Conservation (phyloP, 164 flowering plant genomes). For the Dillenia turbinata region DNA sequence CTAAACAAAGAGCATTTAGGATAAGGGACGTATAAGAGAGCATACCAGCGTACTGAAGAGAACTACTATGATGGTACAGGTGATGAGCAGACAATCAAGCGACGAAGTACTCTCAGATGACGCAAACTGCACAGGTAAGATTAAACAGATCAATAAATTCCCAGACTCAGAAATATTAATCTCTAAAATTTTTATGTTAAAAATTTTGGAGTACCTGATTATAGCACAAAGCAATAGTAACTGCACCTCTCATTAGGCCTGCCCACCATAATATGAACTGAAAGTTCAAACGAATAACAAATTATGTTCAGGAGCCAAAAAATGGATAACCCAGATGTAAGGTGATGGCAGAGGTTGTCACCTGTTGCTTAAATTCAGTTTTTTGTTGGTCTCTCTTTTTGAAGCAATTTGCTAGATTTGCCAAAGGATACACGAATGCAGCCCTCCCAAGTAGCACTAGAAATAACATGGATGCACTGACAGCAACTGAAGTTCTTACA, state of each 20-base stretch:
- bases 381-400: constrained; percentile 21
- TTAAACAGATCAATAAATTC: neutral
- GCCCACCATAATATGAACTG: constrained; percentile 87
- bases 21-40: neutral
- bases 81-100: constrained; percentile 38
- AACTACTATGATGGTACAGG: constrained; percentile 61
- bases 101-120: constrained; percentile 13
- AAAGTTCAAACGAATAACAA: constrained; percentile 8
- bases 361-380: constrained; percentile 48
- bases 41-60: constrained; percentile 73
- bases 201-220: constrained; percentile 33
- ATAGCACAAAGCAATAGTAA: constrained; percentile 67
- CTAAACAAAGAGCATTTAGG: too few relatives aligned
- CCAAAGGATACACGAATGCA: constrained; percentile 59
- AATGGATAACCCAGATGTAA: too few relatives aligned
- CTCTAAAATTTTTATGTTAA: neutral
- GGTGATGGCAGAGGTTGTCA: constrained; percentile 4
- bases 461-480: constrained; percentile 46
- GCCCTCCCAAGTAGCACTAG: constrained; percentile 68
- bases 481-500: constrained; percentile 48
- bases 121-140: constrained; percentile 41
- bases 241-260: constrained; percentile 86
- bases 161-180: neutral
- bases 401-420: constrained; percentile 38
- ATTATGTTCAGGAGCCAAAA: neutral